Evolutionary conservation across 345 rosid genomes (phyloP).

Genomic region (Combretum micranthum): DNA sequence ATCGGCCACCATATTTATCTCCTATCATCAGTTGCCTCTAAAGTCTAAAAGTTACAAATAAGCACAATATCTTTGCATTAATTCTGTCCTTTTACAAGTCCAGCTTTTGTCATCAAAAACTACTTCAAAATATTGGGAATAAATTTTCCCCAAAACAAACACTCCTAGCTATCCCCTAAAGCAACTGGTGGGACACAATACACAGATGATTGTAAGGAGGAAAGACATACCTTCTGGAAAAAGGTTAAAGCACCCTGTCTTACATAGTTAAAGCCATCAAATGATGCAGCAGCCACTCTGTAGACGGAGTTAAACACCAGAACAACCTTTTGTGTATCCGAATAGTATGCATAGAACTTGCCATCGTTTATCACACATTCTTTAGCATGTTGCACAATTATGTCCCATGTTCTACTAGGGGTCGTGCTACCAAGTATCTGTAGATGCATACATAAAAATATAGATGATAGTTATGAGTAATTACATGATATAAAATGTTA

Average conservation of each 20-base stretch:
- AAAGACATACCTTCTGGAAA: slow-evolving; percentile 28
- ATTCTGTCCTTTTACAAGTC: too few relatives aligned
- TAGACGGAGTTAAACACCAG: slow-evolving; percentile 49
- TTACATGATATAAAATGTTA: too few relatives aligned
- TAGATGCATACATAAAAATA: slow-evolving; percentile 3
- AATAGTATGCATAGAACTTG: slow-evolving; percentile 30
- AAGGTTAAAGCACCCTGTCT: slow-evolving; percentile 23
- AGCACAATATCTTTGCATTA: too few relatives aligned
- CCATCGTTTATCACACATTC: slow-evolving; percentile 45
- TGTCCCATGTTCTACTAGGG: slow-evolving; percentile 46
- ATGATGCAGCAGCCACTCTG: slow-evolving; percentile 32
- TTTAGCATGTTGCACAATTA: slow-evolving; percentile 52
- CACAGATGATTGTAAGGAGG: background rate
- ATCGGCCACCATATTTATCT: background rate
- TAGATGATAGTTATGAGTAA: too few relatives aligned
- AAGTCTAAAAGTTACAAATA: too few relatives aligned
- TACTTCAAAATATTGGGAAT: background rate
- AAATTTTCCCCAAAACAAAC: background rate
- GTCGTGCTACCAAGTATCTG: slow-evolving; percentile 42
- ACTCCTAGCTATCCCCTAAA: background rate
- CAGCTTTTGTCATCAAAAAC: background rate
- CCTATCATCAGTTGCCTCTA: background rate
- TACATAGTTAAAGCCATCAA: slow-evolving; percentile 21
- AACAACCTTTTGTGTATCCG: slow-evolving; percentile 13
- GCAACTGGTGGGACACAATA: too few relatives aligned